Percentiles rank a stretch among this genome's conserved stretches.
Evolutionary conservation across 1,139 yeast genomes (phyloP).

Genomic region (Zygoascus meyerae): DNA sequence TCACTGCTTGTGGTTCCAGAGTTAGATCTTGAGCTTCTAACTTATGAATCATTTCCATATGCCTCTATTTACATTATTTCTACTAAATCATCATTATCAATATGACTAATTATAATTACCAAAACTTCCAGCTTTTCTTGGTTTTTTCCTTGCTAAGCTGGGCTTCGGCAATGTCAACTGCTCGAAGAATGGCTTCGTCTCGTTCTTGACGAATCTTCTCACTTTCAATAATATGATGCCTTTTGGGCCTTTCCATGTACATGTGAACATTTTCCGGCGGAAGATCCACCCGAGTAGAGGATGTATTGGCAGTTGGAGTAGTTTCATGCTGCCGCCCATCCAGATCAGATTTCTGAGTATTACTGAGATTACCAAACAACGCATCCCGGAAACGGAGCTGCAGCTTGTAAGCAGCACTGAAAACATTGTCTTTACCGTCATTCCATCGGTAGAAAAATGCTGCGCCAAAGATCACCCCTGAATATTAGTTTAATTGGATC

Average conservation of each 20-base stretch:
- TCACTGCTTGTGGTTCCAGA: no score
- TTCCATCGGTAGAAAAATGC: conserved; percentile 79
- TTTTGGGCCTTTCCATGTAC: conserved; percentile 60
- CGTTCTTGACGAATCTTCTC: conserved; percentile 62
- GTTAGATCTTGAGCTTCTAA: no score
- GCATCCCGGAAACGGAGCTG: conserved; percentile 53
- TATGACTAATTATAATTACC: neutral
- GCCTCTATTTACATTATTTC: neutral
- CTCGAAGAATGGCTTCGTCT: conserved; percentile 60
- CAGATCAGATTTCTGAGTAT: conserved; percentile 60
- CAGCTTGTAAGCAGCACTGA: conserved; percentile 59
- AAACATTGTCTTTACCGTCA: conserved; percentile 72
- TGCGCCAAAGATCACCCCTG: conserved; percentile 37
- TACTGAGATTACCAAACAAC: conserved; percentile 47
- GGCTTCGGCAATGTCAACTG: conserved; percentile 44
- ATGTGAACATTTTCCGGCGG: conserved; percentile 17
- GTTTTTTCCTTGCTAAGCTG: conserved; percentile 17
- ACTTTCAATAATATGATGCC: conserved; percentile 70
- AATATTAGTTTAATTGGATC: neutral
- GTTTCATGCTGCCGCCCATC: conserved; percentile 33
- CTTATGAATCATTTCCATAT: neutral
- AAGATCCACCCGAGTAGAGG: conserved; percentile 13
- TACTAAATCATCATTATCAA: neutral
- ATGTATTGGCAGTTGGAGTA: conserved; percentile 12
- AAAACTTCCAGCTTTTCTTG: conserved; percentile 1